Conservation (phyloP, 495 filamentous ascomycete genomes). For the Aspergillus diversus region DNA sequence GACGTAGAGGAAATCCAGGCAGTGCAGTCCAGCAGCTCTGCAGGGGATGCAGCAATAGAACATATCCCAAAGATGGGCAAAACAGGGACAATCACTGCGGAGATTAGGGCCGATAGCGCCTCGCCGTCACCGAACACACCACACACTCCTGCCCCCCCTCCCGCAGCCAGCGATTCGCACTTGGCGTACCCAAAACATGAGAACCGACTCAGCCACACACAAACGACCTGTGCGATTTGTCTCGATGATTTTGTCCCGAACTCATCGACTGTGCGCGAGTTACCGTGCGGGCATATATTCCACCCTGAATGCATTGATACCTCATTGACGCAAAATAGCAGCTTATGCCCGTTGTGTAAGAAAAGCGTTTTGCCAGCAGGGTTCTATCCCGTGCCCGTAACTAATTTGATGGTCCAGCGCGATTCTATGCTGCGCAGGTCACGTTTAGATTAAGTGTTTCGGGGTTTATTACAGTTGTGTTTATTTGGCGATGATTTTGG, state of each 20-base stretch:
- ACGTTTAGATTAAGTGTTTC: background rate
- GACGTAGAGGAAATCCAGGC: slow-evolving; percentile 6
- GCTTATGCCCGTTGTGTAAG: slow-evolving; percentile 89
- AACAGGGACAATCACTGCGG: background rate
- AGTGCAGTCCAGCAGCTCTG: background rate
- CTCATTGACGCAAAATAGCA: slow-evolving; percentile 70
- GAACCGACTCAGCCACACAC: slow-evolving; percentile 35
- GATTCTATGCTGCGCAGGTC: slow-evolving; percentile 47
- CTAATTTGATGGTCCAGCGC: slow-evolving; percentile 80
- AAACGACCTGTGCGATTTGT: slow-evolving; percentile 80
- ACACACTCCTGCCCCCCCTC: background rate
- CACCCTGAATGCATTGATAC: slow-evolving; percentile 87
- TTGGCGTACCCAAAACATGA: slow-evolving; percentile 2
- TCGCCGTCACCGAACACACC: background rate
- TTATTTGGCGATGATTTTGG: too few species aligned
- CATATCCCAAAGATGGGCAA: background rate
- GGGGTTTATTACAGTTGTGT: background rate
- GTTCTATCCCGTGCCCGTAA: slow-evolving; percentile 67
- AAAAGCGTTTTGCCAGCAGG: slow-evolving; percentile 68
- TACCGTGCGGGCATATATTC: slow-evolving; percentile 89
- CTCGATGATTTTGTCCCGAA: slow-evolving; percentile 76
- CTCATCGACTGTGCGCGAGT: slow-evolving; percentile 72
- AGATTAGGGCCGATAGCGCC: background rate
- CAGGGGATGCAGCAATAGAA: background rate
- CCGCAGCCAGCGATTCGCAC: background rate